Conservation (phyloP, 306 rosid genomes). For the Prunus davidiana region DNA sequence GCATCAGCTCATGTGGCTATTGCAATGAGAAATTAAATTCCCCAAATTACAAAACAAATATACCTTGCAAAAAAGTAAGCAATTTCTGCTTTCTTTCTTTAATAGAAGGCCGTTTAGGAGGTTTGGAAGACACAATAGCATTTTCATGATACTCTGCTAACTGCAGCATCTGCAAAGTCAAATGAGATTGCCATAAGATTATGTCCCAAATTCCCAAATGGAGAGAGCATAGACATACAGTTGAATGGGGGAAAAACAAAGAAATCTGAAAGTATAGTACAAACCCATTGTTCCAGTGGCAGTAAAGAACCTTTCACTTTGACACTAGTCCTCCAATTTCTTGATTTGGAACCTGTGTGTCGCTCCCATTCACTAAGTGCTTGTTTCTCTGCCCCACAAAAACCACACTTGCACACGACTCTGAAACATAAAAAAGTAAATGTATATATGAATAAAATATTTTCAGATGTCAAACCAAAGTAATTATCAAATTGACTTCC, state of each 20-base stretch:
- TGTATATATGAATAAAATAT: slow-evolving; percentile 1
- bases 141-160: slow-evolving; percentile 87
- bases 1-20: slow-evolving; percentile 10
- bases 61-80: slow-evolving; percentile 93
- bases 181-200: slow-evolving; percentile 25
- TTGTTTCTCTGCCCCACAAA: slow-evolving; percentile 89
- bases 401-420: slow-evolving; percentile 94
- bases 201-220: neutral
- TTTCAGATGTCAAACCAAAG: neutral
- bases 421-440: slow-evolving; percentile 45
- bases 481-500: neutral
- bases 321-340: slow-evolving; percentile 92
- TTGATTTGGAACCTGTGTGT: slow-evolving; percentile 87
- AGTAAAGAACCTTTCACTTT: slow-evolving; percentile 88
- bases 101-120: slow-evolving; percentile 75
- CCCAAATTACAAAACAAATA: neutral
- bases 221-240: neutral
- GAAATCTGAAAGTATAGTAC: slow-evolving; percentile 27
- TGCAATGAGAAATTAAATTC: neutral
- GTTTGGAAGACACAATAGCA: slow-evolving; percentile 65
- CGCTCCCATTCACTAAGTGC: slow-evolving; percentile 98
- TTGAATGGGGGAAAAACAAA: neutral
- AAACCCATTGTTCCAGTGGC: slow-evolving; percentile 97
- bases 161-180: slow-evolving; percentile 81
- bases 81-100: slow-evolving; percentile 88